Evolutionary conservation across 345 rosid species (phyloP), one percentile per base, ranked within the genome.

Genomic region (Eucalyptus sp.): DNA sequence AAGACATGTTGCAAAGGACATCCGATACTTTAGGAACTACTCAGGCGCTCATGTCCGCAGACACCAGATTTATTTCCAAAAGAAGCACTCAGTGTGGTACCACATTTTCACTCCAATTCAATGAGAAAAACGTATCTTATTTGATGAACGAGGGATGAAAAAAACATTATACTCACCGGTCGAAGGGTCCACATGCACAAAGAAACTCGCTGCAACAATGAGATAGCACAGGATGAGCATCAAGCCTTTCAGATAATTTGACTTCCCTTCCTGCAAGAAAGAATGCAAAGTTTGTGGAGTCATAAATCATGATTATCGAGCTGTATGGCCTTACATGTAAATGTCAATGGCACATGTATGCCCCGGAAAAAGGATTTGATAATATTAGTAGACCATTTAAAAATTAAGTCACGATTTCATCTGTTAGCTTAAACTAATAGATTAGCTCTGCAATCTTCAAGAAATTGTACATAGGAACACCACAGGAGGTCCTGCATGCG

Each of bases 161-260:
- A 37, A 25, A 25, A 90, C 93, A 91, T 91, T 89, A n/a, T 46
- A 27, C 91, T 90, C 84, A 91, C 94, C 90, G 2, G 89, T 89
- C 58, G 92, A 79, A 48, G 88, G 90, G 89, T 93, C 94, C 6
- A 92, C 89, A 37, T 93, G 95, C 49, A 92, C 95, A 68, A 92
- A 94, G 86, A 92, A 92, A 85, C 95, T 92, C 4, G 95, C 95
- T 17, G 95, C 94, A 13, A 94, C 94, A 37, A 92, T 94, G 80
- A 94, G 92, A 86, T 92, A 92, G 89, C 94, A 91, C 48, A 93
- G 90, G 64, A 92, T 91, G 83, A 92, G 94, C 94, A 93, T 93
- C 50, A 93, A 89, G 22, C 95, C 95, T 89, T 93, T 94, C 46
- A 93, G 92, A 86, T 94, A 92, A 91, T 94, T 94, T 52, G 95